Evolutionary conservation across 208 protist genomes (phyloP), one percentile per base, ranked within the genome.

Genomic region (Wallacemonas sp.): DNA sequence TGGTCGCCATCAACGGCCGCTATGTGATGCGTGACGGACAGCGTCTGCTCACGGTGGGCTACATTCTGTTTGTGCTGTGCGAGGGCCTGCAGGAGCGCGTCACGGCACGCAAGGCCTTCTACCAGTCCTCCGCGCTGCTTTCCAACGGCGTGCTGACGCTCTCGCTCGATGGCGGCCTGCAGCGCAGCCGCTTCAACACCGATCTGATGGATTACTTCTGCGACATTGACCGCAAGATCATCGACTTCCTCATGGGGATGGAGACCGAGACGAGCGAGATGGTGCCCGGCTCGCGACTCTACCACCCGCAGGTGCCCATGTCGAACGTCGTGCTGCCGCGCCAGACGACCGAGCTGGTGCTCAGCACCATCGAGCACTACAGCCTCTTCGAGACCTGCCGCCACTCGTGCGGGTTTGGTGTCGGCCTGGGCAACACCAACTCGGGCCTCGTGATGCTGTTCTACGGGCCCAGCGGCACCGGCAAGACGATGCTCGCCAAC

Each of bases 401-500:
- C 63, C 79, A 75, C 46, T 43, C 46, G 36, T 90, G 90, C 71
- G 91, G 88, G 32, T 94, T 96, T 65, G 87, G 80, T 16, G 84
- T 87, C 9, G 80, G 81, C 34, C 63, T 97, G 11, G 91, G 91
- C 12, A 70, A 38, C 16, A 76, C 73, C 47, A 72, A 38, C 32
- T 76, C 76, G 14, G 90, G 92, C 5, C 74, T 98, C 26, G 89
- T 96, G 16, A 83, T 98, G 55, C 80, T 98, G 21, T 98, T 98
- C 69, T 93, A 94, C 66, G 94, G 94, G 1, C 89, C 89, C 11
- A 93, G 82, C 65, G 94, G 93, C 16, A 98, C 92, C 1, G 94
- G 94, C 14, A 98, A 98, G 71, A 98, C 94, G 36, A 97, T 98
- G 92, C 77, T 96, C 19, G 90, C 92, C 32, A 96, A 98, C 75